Base-by-base conservation (phyloP, 1,284 basidiomycete genomes). In the Phlebopus sp. region DNA sequence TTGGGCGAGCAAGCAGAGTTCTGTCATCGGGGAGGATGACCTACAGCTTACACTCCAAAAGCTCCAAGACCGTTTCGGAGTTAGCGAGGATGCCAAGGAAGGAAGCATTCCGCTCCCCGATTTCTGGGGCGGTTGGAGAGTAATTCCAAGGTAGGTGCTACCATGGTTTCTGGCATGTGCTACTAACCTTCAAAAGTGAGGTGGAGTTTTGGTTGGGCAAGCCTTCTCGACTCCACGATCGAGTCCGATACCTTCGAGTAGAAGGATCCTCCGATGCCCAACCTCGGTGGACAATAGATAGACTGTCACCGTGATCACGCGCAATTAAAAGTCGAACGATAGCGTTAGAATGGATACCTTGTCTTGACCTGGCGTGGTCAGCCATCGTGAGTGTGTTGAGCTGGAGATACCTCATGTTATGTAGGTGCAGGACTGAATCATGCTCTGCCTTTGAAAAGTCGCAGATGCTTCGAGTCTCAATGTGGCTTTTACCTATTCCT, bases 61-160 rank as follows among this genome's bases (percentile, higher is more conserved):
- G 55, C 64, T 86, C 9, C 76, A 84, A 62, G 70, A 78, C 40
- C 74, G 74, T 34, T 93, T 92, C 59, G 75, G 73, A 13, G 72
- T 78, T 8, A 49, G 46, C 4, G 73, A 73, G 37, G 66, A 57
- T 10, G 69, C 75, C 41, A 54, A 62, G 29, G 69, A 71, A 5
- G 71, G 54, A 2, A 71, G 83, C 43, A 75, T 97, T 8, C 88
- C 91, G 0, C 74, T 88, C 39, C 97, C 96, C 1, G 86, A 90
- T 6, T 91, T 91, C 68, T 99, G 97, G 97, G 96, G 96, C 49
- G 96, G 96, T 2, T 97, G 91, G 85, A 78, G 95, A 57, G 79
- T 99, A 34, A 76, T 97, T 6, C 97, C 97, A 13, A 80, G 81
- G 89, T 95, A 68, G 67, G 85, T 15, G 17, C 23, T 29, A 10